Evolutionary conservation across 2,329 filamentous ascomycete species (phyloP).

Genomic region (Stromatinia cepivora): DNA sequence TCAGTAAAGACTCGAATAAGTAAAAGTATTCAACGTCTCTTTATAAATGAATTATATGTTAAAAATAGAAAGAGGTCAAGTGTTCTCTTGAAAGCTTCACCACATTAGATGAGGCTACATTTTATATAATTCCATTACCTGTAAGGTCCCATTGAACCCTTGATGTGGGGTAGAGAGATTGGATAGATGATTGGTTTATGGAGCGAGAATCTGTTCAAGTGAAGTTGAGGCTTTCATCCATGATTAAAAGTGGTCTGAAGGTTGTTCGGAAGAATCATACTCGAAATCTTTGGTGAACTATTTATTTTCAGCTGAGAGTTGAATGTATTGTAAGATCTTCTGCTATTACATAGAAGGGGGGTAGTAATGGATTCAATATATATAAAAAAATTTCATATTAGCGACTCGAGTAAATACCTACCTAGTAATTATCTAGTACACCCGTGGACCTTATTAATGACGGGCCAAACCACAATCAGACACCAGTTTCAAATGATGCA

Average conservation of each 20-base stretch:
- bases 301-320: background rate
- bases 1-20: background rate
- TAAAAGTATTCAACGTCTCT: background rate
- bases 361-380: too few species aligned
- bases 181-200: constrained; percentile 4
- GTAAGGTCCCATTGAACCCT: constrained; percentile 15
- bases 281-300: background rate
- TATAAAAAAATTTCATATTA: too few species aligned
- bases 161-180: constrained; percentile 2
- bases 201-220: background rate
- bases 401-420: too few species aligned
- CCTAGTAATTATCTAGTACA: too few species aligned
- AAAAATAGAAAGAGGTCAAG: constrained; percentile 18
- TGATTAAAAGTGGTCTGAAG: background rate
- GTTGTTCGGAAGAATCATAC: background rate
- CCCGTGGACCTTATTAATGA: too few species aligned
- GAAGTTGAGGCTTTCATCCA: constrained; percentile 12
- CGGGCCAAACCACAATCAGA: too few species aligned
- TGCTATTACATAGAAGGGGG: too few species aligned
- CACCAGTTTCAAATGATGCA: background rate
- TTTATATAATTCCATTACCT: constrained; percentile 10
- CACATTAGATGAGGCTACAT: constrained; percentile 16
- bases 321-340: background rate
- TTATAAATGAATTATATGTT: background rate
- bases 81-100: constrained; percentile 16